A percentile compares a stretch with the other conserved stretches of the same genome.
Evolutionary conservation across 345 rosid genomes (phyloP).

Genomic region (Reutealis trisperma): DNA sequence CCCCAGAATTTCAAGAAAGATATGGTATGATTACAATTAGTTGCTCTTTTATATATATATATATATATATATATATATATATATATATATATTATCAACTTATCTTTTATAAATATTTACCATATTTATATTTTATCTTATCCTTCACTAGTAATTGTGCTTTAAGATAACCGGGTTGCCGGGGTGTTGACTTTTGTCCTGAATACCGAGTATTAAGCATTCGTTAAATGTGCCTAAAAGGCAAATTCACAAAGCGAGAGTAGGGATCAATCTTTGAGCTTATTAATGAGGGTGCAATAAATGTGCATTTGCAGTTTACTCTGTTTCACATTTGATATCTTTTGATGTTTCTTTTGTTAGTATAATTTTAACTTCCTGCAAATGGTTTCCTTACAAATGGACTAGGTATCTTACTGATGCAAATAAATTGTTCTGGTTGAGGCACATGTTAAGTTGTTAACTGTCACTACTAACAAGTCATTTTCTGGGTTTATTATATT

Average conservation of each 20-base stretch:
- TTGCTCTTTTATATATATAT: not conserved
- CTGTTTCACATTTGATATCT: not conserved
- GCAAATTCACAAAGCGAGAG: too few species aligned
- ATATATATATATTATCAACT: too few species aligned
- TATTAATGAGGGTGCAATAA: not conserved
- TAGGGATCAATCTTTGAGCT: not conserved
- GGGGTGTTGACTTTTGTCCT: not conserved
- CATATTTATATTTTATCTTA: not conserved
- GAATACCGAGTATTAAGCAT: not conserved
- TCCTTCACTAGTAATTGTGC: not conserved
- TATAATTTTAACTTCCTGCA: not conserved
- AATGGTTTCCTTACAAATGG: slow-evolving; percentile 5
- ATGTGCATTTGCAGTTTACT: not conserved
- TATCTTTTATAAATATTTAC: not conserved
- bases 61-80: too few species aligned
- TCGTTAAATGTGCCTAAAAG: not conserved
- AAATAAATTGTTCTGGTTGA: not conserved
- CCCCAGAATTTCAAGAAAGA: slow-evolving; percentile 89
- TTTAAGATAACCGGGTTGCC: not conserved
- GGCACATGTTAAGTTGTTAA: not conserved
- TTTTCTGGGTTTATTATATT: not conserved
- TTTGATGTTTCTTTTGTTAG: not conserved
- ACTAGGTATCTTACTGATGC: not conserved
- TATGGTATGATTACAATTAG: slow-evolving; percentile 54
- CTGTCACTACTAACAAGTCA: not conserved